These are phyloP conservation scores for Pleomassaria siparia DNA, from an alignment of 2,329 filamentous ascomycete genomes.

Conservation along the genomic window DNA sequence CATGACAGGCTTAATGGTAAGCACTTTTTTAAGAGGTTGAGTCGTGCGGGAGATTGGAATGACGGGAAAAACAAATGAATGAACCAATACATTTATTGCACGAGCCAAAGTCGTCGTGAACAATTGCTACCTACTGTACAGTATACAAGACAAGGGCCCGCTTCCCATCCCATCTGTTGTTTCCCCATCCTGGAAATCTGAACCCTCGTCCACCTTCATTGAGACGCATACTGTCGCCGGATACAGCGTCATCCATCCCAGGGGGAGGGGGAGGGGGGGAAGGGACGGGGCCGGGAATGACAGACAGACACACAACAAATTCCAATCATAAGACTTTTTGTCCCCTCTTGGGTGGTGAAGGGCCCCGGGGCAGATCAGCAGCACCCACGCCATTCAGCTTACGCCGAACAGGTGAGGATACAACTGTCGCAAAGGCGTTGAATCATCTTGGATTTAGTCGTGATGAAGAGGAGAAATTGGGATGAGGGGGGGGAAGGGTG, in stretches of 20 bases:
- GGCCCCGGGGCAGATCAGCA: slow-evolving; percentile 52
- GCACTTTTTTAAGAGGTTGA: not conserved
- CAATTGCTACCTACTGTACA: slow-evolving; percentile 1
- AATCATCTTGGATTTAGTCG: slow-evolving; percentile 83
- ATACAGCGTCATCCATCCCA: slow-evolving; percentile 3
- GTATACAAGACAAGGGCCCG: not conserved
- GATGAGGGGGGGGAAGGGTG: not conserved
- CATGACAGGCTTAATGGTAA: not conserved
- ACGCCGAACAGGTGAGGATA: slow-evolving; percentile 56
- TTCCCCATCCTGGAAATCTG: no score
- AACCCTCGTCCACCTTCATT: not conserved
- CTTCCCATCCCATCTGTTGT: not conserved
- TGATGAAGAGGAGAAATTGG: slow-evolving; percentile 28
- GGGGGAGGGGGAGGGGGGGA: no score
- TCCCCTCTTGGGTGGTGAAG: slow-evolving; percentile 50
- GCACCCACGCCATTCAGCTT: slow-evolving; percentile 51
- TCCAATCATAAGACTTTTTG: slow-evolving; percentile 50
- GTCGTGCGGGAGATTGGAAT: not conserved
- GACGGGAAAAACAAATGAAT: not conserved
- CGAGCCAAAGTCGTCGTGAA: not conserved
- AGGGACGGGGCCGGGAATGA: no score
- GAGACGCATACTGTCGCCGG: not conserved
- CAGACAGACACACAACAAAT: slow-evolving; percentile 35
- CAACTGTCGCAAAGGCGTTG: slow-evolving; percentile 61
- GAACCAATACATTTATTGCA: not conserved